Evolutionary conservation across 2,329 filamentous ascomycete genomes (phyloP).

Genomic region (Verticillium alfalfae): DNA sequence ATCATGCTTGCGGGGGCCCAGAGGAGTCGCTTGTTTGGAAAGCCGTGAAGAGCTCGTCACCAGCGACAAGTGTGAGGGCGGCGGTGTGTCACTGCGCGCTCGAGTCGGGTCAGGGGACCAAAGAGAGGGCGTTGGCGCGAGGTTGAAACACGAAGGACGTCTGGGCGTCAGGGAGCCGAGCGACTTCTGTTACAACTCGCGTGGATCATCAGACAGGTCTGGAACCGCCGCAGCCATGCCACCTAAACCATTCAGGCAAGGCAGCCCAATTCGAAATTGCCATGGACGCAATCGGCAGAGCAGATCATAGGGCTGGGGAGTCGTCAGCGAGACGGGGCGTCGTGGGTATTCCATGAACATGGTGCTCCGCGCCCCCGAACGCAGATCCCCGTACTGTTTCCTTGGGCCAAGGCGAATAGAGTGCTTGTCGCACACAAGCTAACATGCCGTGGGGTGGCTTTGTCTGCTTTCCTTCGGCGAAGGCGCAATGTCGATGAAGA

Average conservation of each 20-base stretch:
- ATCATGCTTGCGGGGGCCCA: background rate
- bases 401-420: background rate
- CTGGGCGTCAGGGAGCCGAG: background rate
- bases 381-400: background rate
- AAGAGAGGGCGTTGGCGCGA: background rate
- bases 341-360: background rate
- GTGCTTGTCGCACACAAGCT: background rate
- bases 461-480: background rate
- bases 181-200: slow-evolving; percentile 7
- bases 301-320: background rate
- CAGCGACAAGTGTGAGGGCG: background rate
- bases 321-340: background rate
- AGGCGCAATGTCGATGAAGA: background rate
- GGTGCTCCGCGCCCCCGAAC: background rate
- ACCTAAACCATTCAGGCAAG: background rate
- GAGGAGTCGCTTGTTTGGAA: background rate
- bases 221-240: slow-evolving; percentile 7
- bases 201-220: slow-evolving; percentile 12
- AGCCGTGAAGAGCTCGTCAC: background rate
- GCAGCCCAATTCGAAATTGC: background rate
- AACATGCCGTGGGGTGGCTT: background rate
- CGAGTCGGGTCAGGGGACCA: background rate
- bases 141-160: slow-evolving; percentile 1
- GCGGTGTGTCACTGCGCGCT: background rate
- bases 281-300: background rate